Evolutionary conservation across 2,329 filamentous ascomycete genomes (phyloP), one percentile per base, ranked within the genome.

Genomic region (Arthroderma sp.): DNA sequence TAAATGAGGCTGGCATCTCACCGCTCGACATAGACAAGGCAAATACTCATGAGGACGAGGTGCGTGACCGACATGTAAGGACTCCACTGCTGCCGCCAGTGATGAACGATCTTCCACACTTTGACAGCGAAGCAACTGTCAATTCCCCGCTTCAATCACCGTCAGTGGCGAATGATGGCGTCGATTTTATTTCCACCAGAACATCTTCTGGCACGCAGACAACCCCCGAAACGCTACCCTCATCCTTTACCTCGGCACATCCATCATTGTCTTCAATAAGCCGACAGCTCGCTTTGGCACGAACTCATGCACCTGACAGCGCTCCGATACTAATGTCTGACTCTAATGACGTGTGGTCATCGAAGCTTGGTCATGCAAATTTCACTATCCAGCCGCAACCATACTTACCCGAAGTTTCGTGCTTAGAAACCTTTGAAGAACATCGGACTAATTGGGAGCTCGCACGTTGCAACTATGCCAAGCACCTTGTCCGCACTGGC

Each of bases 101-200:
- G 32, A 75, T 93, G 68, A 79, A 76, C 29, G 74, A 76, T 45
- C 64, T 71, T 22, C 66, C 62, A n/a, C 61, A 62, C 8, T 61
- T 66, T 34, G 55, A 57, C n/a, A 57, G 68, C 33, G 67, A 76
- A 36, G 72, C 78, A 0, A 73, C 74, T 1, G 70, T 81, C 30
- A 75, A 84, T 47, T 93, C 86, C 5, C 86, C 88, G n/a, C 69
- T 94, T 28, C 85, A 93, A 61, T 93, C 86, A 0, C 87, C 87
- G 0, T 82, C 79, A 0, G 75, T 91, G 11, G 84, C 81, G 6
- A 22, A 22, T 22, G 78, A 80, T n/a, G 66, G 73, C 34, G 62
- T 65, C 32, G 49, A 64, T 58, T 15, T 59, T 53, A 15, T 69
- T 10, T 55, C 66, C 41, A 63, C 61, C 38, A 60, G 64, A 27